Evolutionary conservation across 331 rosid species (phyloP), one percentile per base, ranked within the genome.

Genomic region (Cucumis variabilis): DNA sequence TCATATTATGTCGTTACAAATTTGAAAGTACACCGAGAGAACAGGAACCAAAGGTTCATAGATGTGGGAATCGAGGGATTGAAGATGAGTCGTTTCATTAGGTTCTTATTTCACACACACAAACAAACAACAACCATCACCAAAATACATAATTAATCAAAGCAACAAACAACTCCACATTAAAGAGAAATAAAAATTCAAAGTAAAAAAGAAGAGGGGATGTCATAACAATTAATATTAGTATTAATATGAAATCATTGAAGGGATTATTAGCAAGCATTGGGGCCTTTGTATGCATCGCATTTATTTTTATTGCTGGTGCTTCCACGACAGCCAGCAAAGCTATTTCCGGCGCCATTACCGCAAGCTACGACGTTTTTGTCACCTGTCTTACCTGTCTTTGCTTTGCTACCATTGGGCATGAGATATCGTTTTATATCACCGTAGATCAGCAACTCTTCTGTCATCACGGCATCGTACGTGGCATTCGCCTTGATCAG

Each of bases 321-420:
- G 70, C 7, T 23, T 9, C 70, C 70, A n/a, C 15, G 1, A 13
- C 70, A 66, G 15, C 1, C 28, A 13, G 7, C 6, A 4, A 23
- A 2, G 28, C 6, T 1, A 14, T 66, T 66, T 66, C 70, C 70
- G 15, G 13, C 4, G 15, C 70, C 70, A 13, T 66, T 66, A 13
- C 5, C 70, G 23, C 70, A 66, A 66, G 28, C 1, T 66, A 0
- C 4, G 70, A 66, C 70, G 14, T 11, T 3, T 3, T 1, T 5
- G 15, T n/a, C 5, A 0, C 4, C 0, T 27, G 70, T 66, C 1
- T 66, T 66, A 4, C 14, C 70, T 23, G 70, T 72, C 13, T 72
- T 2, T 9, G 55, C 0, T 0, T 41, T 3, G 12, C 0, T 0
- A 9, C 1, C 13, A 0, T 21, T 4, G n/a, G 2, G 21, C 24